Percentiles rank a stretch among this genome's conserved stretches.
phyloP scores from a whole-genome alignment of 768 basidiomycete genomes.

The Phylloporus scabripes region DNA sequence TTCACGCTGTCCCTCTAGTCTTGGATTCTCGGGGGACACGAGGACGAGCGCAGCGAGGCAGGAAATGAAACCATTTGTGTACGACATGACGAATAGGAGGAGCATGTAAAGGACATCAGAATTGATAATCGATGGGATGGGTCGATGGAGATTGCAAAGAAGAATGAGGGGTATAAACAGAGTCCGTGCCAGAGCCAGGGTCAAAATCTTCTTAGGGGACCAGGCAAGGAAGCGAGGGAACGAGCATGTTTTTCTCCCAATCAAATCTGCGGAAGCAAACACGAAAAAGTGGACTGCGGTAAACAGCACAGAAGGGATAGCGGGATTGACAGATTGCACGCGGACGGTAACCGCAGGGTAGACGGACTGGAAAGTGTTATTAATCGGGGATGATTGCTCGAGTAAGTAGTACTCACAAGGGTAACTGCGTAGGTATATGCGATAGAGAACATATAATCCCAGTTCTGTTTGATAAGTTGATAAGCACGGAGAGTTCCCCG shows the following conservation, averaged over 20 bases:
- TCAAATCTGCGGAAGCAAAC: conserved; percentile 67
- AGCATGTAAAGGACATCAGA: conserved; percentile 75
- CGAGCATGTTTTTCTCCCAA: conserved; percentile 64
- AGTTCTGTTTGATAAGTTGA: conserved; percentile 57
- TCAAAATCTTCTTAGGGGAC: conserved; percentile 59
- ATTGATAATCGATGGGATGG: conserved; percentile 46
- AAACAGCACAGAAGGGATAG: conserved; percentile 78
- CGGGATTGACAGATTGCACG: conserved; percentile 58
- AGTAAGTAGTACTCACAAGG: conserved; percentile 49
- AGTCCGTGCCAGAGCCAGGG: conserved; percentile 61
- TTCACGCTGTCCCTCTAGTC: conserved; percentile 58
- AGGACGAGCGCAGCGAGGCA: conserved; percentile 79
- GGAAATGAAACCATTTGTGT: conserved; percentile 75
- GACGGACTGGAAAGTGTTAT: conserved; percentile 51
- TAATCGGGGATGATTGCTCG: neutral
- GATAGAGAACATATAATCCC: conserved; percentile 64
- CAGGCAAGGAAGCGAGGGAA: conserved; percentile 62
- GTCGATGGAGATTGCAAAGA: conserved; percentile 74
- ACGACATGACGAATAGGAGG: conserved; percentile 64
- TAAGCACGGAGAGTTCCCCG: conserved; percentile 41
- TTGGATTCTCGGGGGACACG: conserved; percentile 71
- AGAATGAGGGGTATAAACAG: conserved; percentile 84
- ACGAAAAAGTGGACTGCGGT: conserved; percentile 70
- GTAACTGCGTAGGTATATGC: conserved; percentile 76
- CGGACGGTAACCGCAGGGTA: conserved; percentile 84